Evolutionary conservation across 768 basidiomycete genomes (phyloP).

Genomic region (Crucibulum laeve): DNA sequence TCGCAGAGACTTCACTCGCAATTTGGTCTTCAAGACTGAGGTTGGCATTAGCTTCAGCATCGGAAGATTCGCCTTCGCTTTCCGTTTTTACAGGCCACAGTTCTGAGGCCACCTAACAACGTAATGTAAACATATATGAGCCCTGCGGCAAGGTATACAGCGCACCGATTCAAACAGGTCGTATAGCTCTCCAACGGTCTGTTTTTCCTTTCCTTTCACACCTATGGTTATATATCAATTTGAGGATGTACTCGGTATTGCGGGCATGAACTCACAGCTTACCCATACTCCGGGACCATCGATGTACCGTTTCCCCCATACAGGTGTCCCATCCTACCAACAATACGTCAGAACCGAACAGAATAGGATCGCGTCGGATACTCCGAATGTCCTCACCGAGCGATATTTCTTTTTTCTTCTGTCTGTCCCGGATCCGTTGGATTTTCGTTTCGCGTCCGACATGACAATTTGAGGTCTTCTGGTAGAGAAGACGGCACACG

Average conservation of each 20-base stretch:
- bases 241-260: neutral
- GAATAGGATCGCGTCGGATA: neutral
- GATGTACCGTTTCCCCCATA: conserved; percentile 60
- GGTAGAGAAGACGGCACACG: too few relatives aligned
- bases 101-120: conserved; percentile 57
- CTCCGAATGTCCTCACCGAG: conserved; percentile 30
- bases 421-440: conserved; percentile 14
- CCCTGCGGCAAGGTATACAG: conserved; percentile 3
- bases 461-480: conserved; percentile 8
- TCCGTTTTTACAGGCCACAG: conserved; percentile 52
- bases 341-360: neutral
- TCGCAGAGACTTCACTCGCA: conserved; percentile 62
- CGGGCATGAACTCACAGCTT: conserved; percentile 44
- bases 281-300: conserved; percentile 87
- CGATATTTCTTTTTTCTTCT: conserved; percentile 46
- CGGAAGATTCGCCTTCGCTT: conserved; percentile 22
- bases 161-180: conserved; percentile 76
- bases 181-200: conserved; percentile 70
- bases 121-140: conserved; percentile 1
- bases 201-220: conserved; percentile 80
- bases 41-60: conserved; percentile 30
- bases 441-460: conserved; percentile 23
- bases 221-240: conserved; percentile 22
- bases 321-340: conserved; percentile 58
- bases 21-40: conserved; percentile 68